These are phyloP conservation scores for Vitellaria paradoxa DNA, from an alignment of 179 eudicot species.

Conservation along the genomic window DNA sequence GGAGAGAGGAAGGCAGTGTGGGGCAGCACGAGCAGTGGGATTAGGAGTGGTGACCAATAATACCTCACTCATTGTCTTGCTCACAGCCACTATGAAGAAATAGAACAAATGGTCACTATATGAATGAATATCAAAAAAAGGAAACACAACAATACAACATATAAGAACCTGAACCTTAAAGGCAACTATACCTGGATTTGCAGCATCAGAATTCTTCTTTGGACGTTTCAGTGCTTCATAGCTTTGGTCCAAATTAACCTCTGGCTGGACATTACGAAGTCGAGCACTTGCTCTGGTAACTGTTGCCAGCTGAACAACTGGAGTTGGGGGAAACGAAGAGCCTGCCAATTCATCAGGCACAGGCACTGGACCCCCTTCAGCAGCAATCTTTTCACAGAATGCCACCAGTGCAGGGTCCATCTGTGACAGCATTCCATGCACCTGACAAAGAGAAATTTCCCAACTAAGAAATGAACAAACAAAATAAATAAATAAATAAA, in stretches of 20 bases:
- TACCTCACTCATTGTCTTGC: not conserved
- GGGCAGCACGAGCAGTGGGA: no score
- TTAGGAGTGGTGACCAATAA: no score
- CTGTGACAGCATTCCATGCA: constrained; percentile 98
- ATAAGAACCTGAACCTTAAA: constrained; percentile 3
- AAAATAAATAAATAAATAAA: not conserved
- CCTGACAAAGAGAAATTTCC: constrained; percentile 37
- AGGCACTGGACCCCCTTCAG: constrained; percentile 80
- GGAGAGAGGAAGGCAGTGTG: no score
- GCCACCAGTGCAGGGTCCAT: constrained; percentile 94
- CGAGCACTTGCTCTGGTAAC: constrained; percentile 93
- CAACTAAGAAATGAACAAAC: not conserved
- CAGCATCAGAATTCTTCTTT: constrained; percentile 66
- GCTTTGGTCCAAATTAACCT: constrained; percentile 79
- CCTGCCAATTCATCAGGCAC: constrained; percentile 67
- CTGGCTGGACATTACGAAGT: constrained; percentile 95
- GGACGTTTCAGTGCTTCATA: constrained; percentile 74
- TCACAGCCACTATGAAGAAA: not conserved
- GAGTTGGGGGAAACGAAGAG: constrained; percentile 48
- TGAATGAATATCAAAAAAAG: not conserved
- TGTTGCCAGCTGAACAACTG: constrained; percentile 70
- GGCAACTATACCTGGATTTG: constrained; percentile 49
- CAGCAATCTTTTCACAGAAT: constrained; percentile 90
- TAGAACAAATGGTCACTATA: no score
- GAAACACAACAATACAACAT: not conserved